Conservation (phyloP, 306 rosid genomes). For the Vachellia pachyceras region DNA sequence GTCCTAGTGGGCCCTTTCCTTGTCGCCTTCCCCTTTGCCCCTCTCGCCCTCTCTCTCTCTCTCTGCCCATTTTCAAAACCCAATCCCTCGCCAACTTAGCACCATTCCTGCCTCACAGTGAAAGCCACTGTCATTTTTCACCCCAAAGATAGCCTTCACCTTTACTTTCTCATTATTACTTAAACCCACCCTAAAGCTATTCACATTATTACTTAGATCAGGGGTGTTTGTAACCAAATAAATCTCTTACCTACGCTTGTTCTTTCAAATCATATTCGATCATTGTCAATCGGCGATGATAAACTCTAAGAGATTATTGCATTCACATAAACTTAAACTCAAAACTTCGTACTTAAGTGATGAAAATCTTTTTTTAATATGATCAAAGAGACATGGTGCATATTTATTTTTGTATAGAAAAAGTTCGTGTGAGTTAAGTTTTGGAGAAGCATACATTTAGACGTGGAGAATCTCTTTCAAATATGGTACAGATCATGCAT, state of each 20-base stretch:
- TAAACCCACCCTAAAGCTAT: not conserved
- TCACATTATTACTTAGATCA: not conserved
- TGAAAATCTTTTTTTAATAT: no score
- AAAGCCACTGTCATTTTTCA: not conserved
- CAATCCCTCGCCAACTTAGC: not conserved
- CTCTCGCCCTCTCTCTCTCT: no score
- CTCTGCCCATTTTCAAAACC: not conserved
- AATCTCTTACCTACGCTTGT: not conserved
- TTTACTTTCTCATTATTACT: not conserved
- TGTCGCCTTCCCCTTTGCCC: slow-evolving; percentile 35
- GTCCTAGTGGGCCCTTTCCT: slow-evolving; percentile 28
- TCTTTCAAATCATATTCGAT: no score
- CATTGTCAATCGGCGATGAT: not conserved
- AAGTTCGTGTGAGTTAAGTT: no score
- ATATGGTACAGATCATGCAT: not conserved
- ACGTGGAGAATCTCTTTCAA: no score
- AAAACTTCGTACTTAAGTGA: no score
- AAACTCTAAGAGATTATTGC: no score
- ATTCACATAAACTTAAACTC: no score
- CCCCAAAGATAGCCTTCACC: not conserved
- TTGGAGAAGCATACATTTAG: no score
- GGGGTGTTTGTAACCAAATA: not conserved
- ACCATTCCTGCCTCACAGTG: not conserved
- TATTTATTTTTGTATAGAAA: no score
- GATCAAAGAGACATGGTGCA: no score